A percentile compares a stretch with the other conserved stretches of the same genome.
phyloP scores from a whole-genome alignment of 108 stramenopile genomes.

The Stephanodiscus triporus region DNA sequence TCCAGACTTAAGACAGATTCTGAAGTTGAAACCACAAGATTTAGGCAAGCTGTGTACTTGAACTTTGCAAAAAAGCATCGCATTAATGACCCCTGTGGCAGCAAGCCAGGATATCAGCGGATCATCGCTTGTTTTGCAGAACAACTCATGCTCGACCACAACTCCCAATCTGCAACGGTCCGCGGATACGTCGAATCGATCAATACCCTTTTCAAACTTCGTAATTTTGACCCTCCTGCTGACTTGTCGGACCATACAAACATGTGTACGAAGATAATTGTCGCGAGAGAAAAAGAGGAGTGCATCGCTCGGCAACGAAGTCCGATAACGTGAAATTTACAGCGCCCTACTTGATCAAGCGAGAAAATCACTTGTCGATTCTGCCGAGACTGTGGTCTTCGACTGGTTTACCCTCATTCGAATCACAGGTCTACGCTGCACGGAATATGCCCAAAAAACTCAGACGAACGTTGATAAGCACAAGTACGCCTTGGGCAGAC shows the following conservation, averaged over 20 bases:
- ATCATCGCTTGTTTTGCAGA: not conserved
- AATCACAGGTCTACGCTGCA: too few species aligned
- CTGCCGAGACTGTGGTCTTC: too few species aligned
- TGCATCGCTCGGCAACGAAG: too few species aligned
- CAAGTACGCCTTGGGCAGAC: too few species aligned
- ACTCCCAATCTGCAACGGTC: not conserved
- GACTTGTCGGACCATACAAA: not conserved
- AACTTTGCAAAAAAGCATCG: not conserved
- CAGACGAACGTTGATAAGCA: too few species aligned
- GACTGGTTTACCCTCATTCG: too few species aligned
- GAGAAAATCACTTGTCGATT: too few species aligned
- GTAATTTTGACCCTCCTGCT: not conserved
- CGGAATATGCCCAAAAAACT: too few species aligned
- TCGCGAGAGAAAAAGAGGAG: too few species aligned
- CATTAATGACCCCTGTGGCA: not conserved
- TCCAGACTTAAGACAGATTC: not conserved
- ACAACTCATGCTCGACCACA: not conserved
- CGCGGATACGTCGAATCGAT: not conserved
- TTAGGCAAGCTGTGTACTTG: conserved; percentile 21
- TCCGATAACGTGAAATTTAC: too few species aligned
- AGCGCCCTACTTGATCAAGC: too few species aligned
- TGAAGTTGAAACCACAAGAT: not conserved
- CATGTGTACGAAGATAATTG: too few species aligned
- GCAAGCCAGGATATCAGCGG: not conserved
- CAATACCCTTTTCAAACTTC: not conserved